Evolutionary conservation across 2,329 filamentous ascomycete genomes (phyloP).

Genomic region (Botrytis deweyae): DNA sequence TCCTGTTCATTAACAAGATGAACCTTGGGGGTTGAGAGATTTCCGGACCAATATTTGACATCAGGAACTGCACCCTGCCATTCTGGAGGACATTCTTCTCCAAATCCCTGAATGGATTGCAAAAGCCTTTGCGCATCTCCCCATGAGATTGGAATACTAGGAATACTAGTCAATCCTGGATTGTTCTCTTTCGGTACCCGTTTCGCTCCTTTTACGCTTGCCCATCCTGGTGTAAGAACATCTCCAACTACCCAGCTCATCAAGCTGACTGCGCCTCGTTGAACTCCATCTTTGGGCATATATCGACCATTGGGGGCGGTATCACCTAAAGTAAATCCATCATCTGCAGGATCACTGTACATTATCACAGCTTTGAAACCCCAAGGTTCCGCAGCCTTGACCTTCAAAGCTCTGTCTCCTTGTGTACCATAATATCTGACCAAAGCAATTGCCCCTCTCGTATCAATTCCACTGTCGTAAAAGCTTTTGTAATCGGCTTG

Average conservation of each 20-base stretch:
- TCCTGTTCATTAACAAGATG: conserved; percentile 85
- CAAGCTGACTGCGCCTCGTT: conserved; percentile 77
- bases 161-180: conserved; percentile 74
- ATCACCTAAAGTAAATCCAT: conserved; percentile 73
- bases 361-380: conserved; percentile 87
- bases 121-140: conserved; percentile 81
- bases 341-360: conserved; percentile 85
- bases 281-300: conserved; percentile 79
- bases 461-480: conserved; percentile 67
- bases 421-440: conserved; percentile 78
- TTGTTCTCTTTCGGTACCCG: conserved; percentile 70
- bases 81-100: conserved; percentile 62
- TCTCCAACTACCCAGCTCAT: conserved; percentile 85
- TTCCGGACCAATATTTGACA: conserved; percentile 84
- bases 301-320: conserved; percentile 74
- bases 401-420: conserved; percentile 71
- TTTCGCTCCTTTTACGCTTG: conserved; percentile 64
- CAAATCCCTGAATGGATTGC: conserved; percentile 71
- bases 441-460: conserved; percentile 78
- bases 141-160: conserved; percentile 87
- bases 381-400: conserved; percentile 84
- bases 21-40: conserved; percentile 71
- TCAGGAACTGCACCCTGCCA: conserved; percentile 80
- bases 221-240: conserved; percentile 85
- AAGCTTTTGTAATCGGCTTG: conserved; percentile 77